Evolutionary conservation across 345 rosid species (phyloP).

Genomic region (Rhizophora mangle): DNA sequence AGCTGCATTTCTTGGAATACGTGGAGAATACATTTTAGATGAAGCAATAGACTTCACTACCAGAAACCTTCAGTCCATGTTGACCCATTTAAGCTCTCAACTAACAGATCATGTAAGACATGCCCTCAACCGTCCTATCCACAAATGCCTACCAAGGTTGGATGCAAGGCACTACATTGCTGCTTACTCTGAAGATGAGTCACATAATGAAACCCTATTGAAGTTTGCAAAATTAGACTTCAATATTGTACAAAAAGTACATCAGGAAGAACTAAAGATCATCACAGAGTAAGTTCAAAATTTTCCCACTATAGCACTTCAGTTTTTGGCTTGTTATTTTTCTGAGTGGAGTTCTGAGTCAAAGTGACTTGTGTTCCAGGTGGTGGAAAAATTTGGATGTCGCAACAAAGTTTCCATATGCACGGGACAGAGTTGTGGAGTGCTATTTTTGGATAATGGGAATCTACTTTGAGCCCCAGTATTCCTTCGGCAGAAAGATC

Average conservation of each 20-base stretch:
- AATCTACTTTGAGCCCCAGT: constrained; percentile 17
- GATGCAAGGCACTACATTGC: constrained; percentile 8
- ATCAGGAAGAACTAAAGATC: not conserved
- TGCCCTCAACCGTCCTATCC: constrained; percentile 14
- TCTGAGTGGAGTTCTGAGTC: too few relatives aligned
- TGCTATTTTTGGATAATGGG: constrained; percentile 12
- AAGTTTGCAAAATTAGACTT: constrained; percentile 14
- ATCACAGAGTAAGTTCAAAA: not conserved
- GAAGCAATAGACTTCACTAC: constrained; percentile 17
- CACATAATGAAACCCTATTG: not conserved
- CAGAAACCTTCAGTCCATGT: not conserved
- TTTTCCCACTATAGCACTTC: too few relatives aligned
- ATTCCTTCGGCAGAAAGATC: constrained; percentile 6
- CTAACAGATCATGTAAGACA: constrained; percentile 1
- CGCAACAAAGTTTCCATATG: constrained; percentile 8
- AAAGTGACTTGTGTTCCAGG: not conserved
- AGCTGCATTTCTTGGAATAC: constrained; percentile 14
- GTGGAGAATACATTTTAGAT: constrained; percentile 15
- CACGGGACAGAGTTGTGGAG: constrained; percentile 18
- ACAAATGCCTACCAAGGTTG: constrained; percentile 6
- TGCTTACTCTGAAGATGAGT: not conserved
- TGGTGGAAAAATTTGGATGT: constrained; percentile 23
- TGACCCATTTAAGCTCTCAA: not conserved
- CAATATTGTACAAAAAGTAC: not conserved
- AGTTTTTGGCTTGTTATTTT: too few relatives aligned